Conservation (phyloP, 2,329 filamentous ascomycete genomes). For the Paraphoma chrysanthemicola region DNA sequence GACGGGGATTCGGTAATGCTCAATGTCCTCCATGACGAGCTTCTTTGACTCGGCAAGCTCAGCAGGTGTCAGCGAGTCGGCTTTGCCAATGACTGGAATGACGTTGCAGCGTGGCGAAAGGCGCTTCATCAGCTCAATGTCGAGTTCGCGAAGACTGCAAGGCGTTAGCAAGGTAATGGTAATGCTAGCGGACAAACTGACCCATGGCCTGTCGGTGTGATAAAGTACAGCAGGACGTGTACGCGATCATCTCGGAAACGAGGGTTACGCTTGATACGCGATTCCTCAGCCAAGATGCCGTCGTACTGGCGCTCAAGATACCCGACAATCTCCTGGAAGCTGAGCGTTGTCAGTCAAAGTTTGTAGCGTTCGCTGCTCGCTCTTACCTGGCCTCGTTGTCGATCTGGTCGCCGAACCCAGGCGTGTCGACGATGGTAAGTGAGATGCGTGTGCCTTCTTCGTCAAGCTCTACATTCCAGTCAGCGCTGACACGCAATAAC, state of each 20-base stretch:
- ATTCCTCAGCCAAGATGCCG: slow-evolving; percentile 98
- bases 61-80: slow-evolving; percentile 93
- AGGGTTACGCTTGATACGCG: slow-evolving; percentile 99
- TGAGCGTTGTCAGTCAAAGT: slow-evolving; percentile 48
- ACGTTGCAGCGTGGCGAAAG: slow-evolving; percentile 98
- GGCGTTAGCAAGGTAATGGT: slow-evolving; percentile 19
- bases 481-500: background rate
- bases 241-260: slow-evolving; percentile 99
- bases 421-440: slow-evolving; percentile 97
- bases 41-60: slow-evolving; percentile 99
- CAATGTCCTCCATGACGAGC: slow-evolving; percentile 99
- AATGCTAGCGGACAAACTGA: slow-evolving; percentile 52
- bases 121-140: slow-evolving; percentile 99
- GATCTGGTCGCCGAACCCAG: slow-evolving; percentile 97
- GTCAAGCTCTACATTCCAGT: slow-evolving; percentile 71
- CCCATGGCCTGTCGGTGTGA: slow-evolving; percentile 96
- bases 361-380: background rate
- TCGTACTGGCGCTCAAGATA: slow-evolving; percentile 99
- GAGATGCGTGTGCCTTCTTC: slow-evolving; percentile 99
- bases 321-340: slow-evolving; percentile 96
- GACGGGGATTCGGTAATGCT: slow-evolving; percentile 98
- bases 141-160: slow-evolving; percentile 88
- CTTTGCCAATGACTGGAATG: slow-evolving; percentile 98
- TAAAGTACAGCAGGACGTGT: slow-evolving; percentile 98
- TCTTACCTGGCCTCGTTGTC: slow-evolving; percentile 95